Evolutionary conservation across 129 eudicot species (phyloP).

Genomic region (Logfia minima): DNA sequence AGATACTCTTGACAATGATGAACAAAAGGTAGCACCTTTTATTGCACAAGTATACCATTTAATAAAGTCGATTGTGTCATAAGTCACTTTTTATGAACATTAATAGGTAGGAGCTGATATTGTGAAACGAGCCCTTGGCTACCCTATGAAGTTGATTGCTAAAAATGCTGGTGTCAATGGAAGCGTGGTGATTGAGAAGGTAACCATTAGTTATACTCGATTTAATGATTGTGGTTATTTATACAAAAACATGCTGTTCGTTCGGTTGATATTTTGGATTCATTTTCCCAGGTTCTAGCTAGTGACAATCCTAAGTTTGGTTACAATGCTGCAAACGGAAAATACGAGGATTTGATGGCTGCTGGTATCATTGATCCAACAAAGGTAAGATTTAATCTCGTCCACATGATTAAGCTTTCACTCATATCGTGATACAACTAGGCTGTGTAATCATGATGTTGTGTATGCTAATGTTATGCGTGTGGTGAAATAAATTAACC

Average conservation of each 20-base stretch:
- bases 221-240: neutral
- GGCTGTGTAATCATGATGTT: neutral
- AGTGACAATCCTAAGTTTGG: constrained; percentile 49
- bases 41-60: neutral
- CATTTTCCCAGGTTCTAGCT: constrained; percentile 35
- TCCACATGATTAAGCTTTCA: neutral
- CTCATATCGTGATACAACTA: neutral
- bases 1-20: constrained; percentile 55
- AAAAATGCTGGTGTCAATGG: constrained; percentile 46
- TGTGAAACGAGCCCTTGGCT: constrained; percentile 53
- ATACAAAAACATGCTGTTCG: neutral
- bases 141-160: constrained; percentile 53
- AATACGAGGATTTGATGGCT: constrained; percentile 58
- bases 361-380: constrained; percentile 78
- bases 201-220: neutral
- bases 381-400: constrained; percentile 34
- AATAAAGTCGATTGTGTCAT: neutral
- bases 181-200: constrained; percentile 59
- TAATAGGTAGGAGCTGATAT: constrained; percentile 70
- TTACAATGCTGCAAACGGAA: constrained; percentile 63
- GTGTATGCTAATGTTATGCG: neutral
- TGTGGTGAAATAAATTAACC: neutral
- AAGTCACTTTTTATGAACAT: neutral
- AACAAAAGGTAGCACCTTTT: constrained; percentile 46
- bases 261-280: neutral